Evolutionary conservation across 1,284 basidiomycete species (phyloP).

Genomic region (Sanguinoderma infundibulare): DNA sequence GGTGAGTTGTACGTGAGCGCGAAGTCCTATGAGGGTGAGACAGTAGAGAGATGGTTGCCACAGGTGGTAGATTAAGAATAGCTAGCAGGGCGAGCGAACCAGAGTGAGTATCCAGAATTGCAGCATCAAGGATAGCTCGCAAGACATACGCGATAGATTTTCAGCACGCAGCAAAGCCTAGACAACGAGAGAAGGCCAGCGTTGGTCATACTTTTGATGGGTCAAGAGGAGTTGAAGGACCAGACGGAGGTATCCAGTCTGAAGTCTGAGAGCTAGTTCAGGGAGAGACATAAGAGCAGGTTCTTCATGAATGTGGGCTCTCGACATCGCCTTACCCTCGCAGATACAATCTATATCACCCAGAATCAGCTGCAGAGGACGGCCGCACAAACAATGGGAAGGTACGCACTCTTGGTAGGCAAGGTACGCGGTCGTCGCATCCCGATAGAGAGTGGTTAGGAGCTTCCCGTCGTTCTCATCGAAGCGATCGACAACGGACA

Average conservation of each 20-base stretch:
- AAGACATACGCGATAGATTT: background rate
- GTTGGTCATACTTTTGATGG: background rate
- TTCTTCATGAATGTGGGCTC: background rate
- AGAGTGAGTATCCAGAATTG: background rate
- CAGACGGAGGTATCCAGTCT: slow-evolving; percentile 2
- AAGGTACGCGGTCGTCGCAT: slow-evolving; percentile 3
- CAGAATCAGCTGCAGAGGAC: background rate
- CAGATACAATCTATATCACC: background rate
- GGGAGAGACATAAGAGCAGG: background rate
- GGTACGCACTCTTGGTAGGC: slow-evolving; percentile 2
- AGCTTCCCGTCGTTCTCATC: background rate
- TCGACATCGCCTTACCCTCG: background rate
- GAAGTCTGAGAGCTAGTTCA: background rate
- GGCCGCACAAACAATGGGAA: too few species aligned
- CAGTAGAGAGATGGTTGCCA: background rate
- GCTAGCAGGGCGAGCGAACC: background rate
- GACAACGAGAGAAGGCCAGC: background rate
- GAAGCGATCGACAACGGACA: background rate
- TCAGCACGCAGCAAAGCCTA: too few species aligned
- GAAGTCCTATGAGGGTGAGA: background rate
- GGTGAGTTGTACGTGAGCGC: background rate
- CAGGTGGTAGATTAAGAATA: background rate
- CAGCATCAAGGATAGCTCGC: background rate
- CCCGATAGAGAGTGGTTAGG: slow-evolving; percentile 1
- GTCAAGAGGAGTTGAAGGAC: background rate